These are phyloP conservation scores for Microcyclosporella mali DNA, from an alignment of 2,329 filamentous ascomycete species.

Conservation along the genomic window DNA sequence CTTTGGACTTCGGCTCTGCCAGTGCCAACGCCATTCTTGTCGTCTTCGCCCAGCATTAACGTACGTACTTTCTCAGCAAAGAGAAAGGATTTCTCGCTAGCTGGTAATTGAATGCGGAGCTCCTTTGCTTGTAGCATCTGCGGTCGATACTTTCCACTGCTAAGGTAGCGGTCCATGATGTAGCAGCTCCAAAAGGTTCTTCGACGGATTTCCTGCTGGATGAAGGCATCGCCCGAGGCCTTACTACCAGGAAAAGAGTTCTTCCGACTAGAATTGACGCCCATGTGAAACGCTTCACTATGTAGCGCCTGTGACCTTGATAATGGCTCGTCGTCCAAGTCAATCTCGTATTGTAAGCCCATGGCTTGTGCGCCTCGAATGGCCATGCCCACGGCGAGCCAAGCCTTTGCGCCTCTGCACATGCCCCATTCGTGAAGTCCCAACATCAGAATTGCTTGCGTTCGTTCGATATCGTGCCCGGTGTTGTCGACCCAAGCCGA, in stretches of 20 bases:
- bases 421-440: constrained; percentile 67
- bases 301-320: constrained; percentile 35
- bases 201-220: constrained; percentile 58
- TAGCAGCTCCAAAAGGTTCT: constrained; percentile 71
- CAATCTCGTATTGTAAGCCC: constrained; percentile 54
- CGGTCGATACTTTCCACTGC: constrained; percentile 57
- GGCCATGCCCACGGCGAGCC: constrained; percentile 57
- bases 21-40: constrained; percentile 30
- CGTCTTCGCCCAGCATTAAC: constrained; percentile 42
- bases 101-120: constrained; percentile 60
- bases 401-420: constrained; percentile 55
- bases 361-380: constrained; percentile 58
- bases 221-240: constrained; percentile 38
- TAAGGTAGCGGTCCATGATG: constrained; percentile 63
- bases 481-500: constrained; percentile 41
- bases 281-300: constrained; percentile 36
- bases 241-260: constrained; percentile 21
- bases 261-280: constrained; percentile 21
- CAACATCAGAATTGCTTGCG: constrained; percentile 65
- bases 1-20: constrained; percentile 36
- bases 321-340: constrained; percentile 32
- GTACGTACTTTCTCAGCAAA: constrained; percentile 55
- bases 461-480: constrained; percentile 55
- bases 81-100: constrained; percentile 59
- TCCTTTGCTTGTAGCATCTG: constrained; percentile 55